Evolutionary conservation across 2,329 filamentous ascomycete species (phyloP).

Genomic region (Exophiala calicioides): DNA sequence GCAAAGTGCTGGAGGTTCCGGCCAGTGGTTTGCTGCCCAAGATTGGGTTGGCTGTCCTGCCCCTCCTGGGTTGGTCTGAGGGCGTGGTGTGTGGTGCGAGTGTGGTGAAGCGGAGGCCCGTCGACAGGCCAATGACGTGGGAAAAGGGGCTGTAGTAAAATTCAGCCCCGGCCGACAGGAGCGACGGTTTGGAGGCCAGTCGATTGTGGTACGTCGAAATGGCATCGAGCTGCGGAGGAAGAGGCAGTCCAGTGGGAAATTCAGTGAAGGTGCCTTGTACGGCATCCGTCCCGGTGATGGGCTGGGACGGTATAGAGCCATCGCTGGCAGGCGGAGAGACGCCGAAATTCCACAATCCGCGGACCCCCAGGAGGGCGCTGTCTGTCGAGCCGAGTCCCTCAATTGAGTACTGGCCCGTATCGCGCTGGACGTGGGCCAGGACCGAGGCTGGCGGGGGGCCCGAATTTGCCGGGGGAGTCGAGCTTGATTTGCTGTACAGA

Average conservation of each 20-base stretch:
- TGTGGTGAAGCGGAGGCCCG: constrained; percentile 86
- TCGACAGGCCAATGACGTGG: constrained; percentile 87
- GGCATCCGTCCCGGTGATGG: background rate
- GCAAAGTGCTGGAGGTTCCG: constrained; percentile 30
- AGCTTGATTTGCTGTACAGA: constrained; percentile 44
- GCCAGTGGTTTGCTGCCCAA: constrained; percentile 24
- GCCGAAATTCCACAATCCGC: constrained; percentile 94
- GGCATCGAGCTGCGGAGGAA: constrained; percentile 38
- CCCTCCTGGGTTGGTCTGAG: constrained; percentile 57
- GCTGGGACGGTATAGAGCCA: background rate
- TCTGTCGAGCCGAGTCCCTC: constrained; percentile 93
- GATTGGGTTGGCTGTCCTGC: constrained; percentile 29
- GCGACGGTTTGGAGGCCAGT: constrained; percentile 50
- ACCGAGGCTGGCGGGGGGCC: constrained; percentile 51
- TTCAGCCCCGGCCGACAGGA: constrained; percentile 88
- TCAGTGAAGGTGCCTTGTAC: constrained; percentile 11
- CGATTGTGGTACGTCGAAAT: constrained; percentile 19
- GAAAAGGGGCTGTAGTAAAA: constrained; percentile 94
- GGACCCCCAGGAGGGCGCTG: constrained; percentile 80
- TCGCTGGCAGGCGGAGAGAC: constrained; percentile 52
- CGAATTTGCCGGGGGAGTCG: constrained; percentile 40
- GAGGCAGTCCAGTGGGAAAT: constrained; percentile 22
- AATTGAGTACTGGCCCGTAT: constrained; percentile 81
- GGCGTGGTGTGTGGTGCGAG: constrained; percentile 45
- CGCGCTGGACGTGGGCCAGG: constrained; percentile 60